phyloP scores from a whole-genome alignment of 2,329 filamentous ascomycete species.

The Pleomassaria siparia region DNA sequence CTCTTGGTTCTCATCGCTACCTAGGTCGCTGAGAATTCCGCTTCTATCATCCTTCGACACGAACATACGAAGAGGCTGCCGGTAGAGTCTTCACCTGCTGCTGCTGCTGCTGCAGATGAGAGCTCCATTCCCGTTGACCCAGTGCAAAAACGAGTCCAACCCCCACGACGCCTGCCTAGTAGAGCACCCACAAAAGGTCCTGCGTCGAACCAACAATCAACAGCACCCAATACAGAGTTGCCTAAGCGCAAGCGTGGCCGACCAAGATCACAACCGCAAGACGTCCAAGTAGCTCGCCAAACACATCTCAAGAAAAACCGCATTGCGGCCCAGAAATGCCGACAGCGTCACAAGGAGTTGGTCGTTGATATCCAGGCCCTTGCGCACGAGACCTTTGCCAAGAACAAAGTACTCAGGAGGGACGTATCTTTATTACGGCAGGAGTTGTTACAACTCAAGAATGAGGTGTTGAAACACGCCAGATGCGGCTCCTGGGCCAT shows the following conservation, averaged over 20 bases:
- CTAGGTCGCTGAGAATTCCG: no score
- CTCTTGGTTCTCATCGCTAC: no score
- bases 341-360: conserved; percentile 67
- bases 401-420: conserved; percentile 39
- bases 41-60: no score
- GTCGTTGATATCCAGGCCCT: conserved; percentile 53
- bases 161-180: no score
- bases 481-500: conserved; percentile 42
- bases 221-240: no score
- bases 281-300: conserved; percentile 34
- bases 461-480: conserved; percentile 39
- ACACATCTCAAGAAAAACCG: conserved; percentile 66
- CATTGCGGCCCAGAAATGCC: conserved; percentile 72
- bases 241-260: conserved; percentile 42
- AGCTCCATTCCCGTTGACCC: no score
- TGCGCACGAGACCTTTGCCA: conserved; percentile 40
- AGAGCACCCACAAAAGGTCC: no score
- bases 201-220: no score
- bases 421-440: conserved; percentile 36
- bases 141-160: no score
- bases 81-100: no score
- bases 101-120: no score
- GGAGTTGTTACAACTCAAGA: conserved; percentile 40
- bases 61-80: no score
- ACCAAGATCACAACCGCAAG: conserved; percentile 36